phyloP scores from a whole-genome alignment of 2,329 filamentous ascomycete species.

The Sporothrix phasma region DNA sequence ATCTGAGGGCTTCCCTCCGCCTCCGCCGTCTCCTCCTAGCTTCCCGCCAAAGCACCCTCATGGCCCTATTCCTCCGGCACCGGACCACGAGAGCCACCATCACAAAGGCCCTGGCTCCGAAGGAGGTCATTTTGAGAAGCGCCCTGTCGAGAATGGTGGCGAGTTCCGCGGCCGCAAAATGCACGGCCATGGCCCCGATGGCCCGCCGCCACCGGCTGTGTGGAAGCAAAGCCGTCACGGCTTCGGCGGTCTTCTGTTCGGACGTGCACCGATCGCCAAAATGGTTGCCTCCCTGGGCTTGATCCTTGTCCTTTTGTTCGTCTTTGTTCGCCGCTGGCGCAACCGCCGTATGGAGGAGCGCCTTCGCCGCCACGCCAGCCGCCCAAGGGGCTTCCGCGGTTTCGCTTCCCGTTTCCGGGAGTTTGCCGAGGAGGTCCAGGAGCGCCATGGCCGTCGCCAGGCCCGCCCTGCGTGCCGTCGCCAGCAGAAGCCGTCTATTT shows the following conservation, averaged over 20 bases:
- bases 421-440: slow-evolving; percentile 8
- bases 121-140: background rate
- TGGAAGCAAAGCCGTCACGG: slow-evolving; percentile 1
- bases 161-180: slow-evolving; percentile 9
- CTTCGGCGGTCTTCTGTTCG: background rate
- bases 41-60: background rate
- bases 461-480: slow-evolving; percentile 22
- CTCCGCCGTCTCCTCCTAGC: background rate
- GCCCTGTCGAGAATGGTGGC: background rate
- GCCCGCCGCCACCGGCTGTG: background rate
- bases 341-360: slow-evolving; percentile 18
- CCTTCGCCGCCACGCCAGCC: slow-evolving; percentile 6
- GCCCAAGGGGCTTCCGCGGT: background rate
- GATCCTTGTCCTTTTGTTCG: slow-evolving; percentile 21
- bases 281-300: slow-evolving; percentile 14
- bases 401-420: slow-evolving; percentile 7
- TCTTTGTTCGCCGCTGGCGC: slow-evolving; percentile 22
- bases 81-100: background rate
- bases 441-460: slow-evolving; percentile 21
- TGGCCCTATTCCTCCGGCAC: slow-evolving; percentile 8
- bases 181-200: background rate
- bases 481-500: slow-evolving; percentile 21
- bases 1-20: background rate
- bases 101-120: background rate
- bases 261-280: background rate